These are phyloP conservation scores for Carex littledalei DNA, from an alignment of 176 grass and related monocot species.

Conservation along the genomic window DNA sequence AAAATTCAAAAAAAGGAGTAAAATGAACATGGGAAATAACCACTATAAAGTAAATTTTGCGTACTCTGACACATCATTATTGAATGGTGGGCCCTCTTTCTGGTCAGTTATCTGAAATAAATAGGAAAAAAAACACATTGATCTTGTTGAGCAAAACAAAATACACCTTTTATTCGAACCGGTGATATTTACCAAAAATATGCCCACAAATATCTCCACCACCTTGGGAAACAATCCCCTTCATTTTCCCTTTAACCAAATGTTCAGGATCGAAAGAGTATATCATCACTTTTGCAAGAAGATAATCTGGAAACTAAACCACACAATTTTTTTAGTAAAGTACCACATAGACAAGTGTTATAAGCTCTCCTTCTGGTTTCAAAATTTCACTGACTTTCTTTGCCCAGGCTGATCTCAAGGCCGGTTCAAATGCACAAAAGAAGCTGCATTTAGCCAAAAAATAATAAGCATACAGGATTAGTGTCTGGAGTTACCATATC, in stretches of 20 bases:
- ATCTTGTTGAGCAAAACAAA: conserved; percentile 14
- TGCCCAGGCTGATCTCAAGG: conserved; percentile 69
- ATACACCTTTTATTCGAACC: conserved; percentile 7
- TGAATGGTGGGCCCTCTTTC: conserved; percentile 67
- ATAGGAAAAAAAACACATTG: conserved; percentile 11
- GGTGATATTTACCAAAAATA: not conserved
- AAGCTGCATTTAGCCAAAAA: conserved; percentile 43
- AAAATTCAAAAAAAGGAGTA: not conserved
- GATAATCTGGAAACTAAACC: conserved; percentile 14
- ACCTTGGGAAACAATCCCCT: not conserved
- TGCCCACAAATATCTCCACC: conserved; percentile 7
- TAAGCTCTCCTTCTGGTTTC: conserved; percentile 85
- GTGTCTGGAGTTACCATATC: not conserved
- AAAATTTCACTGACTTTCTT: conserved; percentile 52
- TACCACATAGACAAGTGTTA: conserved; percentile 87
- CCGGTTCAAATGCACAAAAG: conserved; percentile 81
- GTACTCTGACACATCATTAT: conserved; percentile 63
- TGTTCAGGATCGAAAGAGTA: not conserved
- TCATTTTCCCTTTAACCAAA: conserved; percentile 13
- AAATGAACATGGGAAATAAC: not conserved
- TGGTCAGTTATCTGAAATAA: conserved; percentile 57
- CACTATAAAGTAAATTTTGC: conserved; percentile 18
- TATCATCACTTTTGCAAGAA: not conserved
- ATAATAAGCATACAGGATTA: not conserved
- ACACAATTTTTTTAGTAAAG: conserved; percentile 2